Evolutionary conservation across 2,329 filamentous ascomycete genomes (phyloP).

Genomic region (Clathrospora elynae): DNA sequence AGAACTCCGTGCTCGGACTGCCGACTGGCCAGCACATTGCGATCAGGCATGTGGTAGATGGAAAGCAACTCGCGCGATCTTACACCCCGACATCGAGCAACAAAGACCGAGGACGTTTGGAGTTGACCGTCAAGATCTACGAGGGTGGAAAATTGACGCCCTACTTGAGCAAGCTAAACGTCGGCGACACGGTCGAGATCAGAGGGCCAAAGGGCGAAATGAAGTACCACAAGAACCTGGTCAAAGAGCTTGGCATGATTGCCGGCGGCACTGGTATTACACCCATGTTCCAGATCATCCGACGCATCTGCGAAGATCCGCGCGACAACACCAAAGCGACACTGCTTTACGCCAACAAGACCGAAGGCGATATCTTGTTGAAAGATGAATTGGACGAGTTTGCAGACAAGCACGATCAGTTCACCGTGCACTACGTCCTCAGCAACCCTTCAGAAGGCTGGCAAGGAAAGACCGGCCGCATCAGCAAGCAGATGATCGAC

Average conservation of each 20-base stretch:
- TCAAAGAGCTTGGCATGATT: constrained; percentile 60
- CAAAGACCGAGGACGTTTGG: constrained; percentile 62
- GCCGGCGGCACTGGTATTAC: constrained; percentile 61
- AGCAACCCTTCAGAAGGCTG: constrained; percentile 32
- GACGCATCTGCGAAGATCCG: constrained; percentile 65
- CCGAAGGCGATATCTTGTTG: constrained; percentile 65
- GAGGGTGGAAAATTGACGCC: constrained; percentile 56
- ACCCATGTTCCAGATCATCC: constrained; percentile 66
- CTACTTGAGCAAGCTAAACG: constrained; percentile 55
- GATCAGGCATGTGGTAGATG: constrained; percentile 67
- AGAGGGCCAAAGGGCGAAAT: constrained; percentile 64
- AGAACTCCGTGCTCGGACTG: constrained; percentile 37
- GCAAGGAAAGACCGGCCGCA: constrained; percentile 11
- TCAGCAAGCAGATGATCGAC: constrained; percentile 15
- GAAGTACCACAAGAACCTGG: constrained; percentile 51
- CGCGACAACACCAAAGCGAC: constrained; percentile 61
- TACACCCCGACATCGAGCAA: constrained; percentile 53
- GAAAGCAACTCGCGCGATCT: constrained; percentile 47
- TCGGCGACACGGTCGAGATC: constrained; percentile 59
- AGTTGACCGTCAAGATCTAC: constrained; percentile 61
- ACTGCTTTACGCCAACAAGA: constrained; percentile 64
- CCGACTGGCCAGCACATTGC: constrained; percentile 47
- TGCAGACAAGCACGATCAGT: constrained; percentile 55
- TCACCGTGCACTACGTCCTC: constrained; percentile 62
- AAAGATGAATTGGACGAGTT: constrained; percentile 61